Base-by-base conservation (phyloP, 192 early-diverging fungal genomes). In the Backusella tarrabulga region DNA sequence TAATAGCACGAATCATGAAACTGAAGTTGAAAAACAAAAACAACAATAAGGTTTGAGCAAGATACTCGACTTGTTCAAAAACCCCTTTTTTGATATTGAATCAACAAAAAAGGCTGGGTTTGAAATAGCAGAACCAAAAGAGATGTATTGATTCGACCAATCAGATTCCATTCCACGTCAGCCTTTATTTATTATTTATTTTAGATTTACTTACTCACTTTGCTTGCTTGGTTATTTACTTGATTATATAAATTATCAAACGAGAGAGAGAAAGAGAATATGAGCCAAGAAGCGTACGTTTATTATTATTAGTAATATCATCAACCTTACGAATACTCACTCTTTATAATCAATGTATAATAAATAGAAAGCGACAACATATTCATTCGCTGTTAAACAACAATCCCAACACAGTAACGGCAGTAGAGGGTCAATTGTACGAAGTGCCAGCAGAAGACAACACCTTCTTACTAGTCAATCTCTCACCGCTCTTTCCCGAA, bases 401-500 rank as follows among this genome's bases (percentile, higher is more conserved):
- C 50, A 80, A 83, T 71, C 50, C 50, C 23, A 36, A 52, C 15
- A 76, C 80, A 14, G 74, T 34, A 17, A 63, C 74, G 36, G 69
- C 79, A 54, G 73, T 77, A 17, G 76, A 80, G 4, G 79, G 77
- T 42, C 73, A 76, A 29, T 73, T 77, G 42, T 83, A 80, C 29
- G 82, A 83, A 52, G 41, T 83, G 15, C 76, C 79, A 4, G 41
- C 52, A 38, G 73, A 79, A 34, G 72, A 77, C 36, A 76, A 68
- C 23, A 68, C 81, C 52, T 77, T 26, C 29, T 52, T 85, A 14
- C 74, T 83, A 12, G 77, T 91, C 26, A 82, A 81, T 34, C 70
- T 91, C 29, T 83, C 90, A 2, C 79, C 85, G 17, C 36, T 26
- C 1, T 91, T 91, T 63, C 90, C 90, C 11, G 85, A 89, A 0